These are phyloP conservation scores for Xylaria sp. DNA, from an alignment of 2,329 filamentous ascomycete genomes.

Conservation along the genomic window DNA sequence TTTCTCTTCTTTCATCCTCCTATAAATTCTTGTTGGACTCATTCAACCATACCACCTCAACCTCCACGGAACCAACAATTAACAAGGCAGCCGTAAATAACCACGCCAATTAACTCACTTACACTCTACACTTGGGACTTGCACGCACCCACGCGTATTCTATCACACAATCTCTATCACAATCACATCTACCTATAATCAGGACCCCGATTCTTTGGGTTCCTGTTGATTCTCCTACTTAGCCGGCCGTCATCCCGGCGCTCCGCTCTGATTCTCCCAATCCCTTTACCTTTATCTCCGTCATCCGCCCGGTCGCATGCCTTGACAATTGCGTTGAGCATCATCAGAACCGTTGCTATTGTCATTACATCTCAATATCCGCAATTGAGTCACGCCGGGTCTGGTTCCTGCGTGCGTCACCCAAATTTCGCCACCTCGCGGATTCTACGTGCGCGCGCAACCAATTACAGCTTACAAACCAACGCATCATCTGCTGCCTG, in stretches of 20 bases:
- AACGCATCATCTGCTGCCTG: conserved; percentile 40
- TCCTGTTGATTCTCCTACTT: neutral
- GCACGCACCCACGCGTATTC: neutral
- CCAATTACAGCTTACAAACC: conserved; percentile 48
- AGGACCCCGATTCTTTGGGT: conserved; percentile 3
- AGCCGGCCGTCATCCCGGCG: neutral
- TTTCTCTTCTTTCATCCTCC: neutral
- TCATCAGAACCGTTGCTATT: neutral
- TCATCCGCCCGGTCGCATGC: conserved; percentile 10
- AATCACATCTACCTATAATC: neutral
- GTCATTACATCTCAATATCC: conserved; percentile 20
- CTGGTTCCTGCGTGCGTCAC: conserved; percentile 41
- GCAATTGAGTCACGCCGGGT: conserved; percentile 45
- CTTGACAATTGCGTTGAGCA: conserved; percentile 34
- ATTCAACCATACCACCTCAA: conserved; percentile 33
- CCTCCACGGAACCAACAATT: conserved; percentile 33
- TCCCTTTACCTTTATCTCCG: conserved; percentile 1
- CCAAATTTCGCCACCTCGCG: conserved; percentile 45
- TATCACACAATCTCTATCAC: neutral
- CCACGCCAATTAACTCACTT: neutral
- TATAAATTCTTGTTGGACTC: conserved; percentile 30
- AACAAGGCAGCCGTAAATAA: conserved; percentile 6
- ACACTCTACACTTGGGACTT: neutral
- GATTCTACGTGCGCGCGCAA: conserved; percentile 33
- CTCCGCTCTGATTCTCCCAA: neutral